Conservation (phyloP, 2,329 filamentous ascomycete genomes). For the Fusarium circinatum region DNA sequence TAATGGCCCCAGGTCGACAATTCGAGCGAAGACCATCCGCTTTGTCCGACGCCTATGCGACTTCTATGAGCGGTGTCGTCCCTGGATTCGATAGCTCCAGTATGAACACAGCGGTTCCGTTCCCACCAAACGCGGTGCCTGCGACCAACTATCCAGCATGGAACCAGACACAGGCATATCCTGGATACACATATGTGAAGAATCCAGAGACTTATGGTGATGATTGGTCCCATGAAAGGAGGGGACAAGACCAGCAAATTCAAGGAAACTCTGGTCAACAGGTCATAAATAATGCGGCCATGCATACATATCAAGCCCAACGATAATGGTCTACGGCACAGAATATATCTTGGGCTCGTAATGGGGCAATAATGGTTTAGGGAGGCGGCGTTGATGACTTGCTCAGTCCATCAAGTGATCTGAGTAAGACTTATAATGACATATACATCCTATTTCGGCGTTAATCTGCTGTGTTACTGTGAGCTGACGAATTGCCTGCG, state of each 20-base stretch:
- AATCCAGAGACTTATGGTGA: slow-evolving; percentile 49
- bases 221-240: slow-evolving; percentile 49
- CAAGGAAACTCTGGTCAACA: slow-evolving; percentile 27
- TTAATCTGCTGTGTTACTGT: not conserved
- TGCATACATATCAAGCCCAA: slow-evolving; percentile 26
- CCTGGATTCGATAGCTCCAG: slow-evolving; percentile 51
- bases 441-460: not conserved
- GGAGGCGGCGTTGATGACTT: not conserved
- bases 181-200: slow-evolving; percentile 50
- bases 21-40: slow-evolving; percentile 57
- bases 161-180: slow-evolving; percentile 54
- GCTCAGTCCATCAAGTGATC: not conserved
- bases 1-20: slow-evolving; percentile 51
- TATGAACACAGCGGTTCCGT: slow-evolving; percentile 43
- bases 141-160: slow-evolving; percentile 55
- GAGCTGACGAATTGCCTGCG: not conserved
- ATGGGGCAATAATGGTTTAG: not conserved
- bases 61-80: slow-evolving; percentile 52
- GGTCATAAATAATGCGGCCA: slow-evolving; percentile 5
- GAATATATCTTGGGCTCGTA: not conserved
- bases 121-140: slow-evolving; percentile 53
- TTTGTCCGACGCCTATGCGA: slow-evolving; percentile 57
- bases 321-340: slow-evolving; percentile 1
- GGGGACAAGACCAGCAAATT: slow-evolving; percentile 13
- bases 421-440: slow-evolving; percentile 9